phyloP scores from a whole-genome alignment of 179 eudicot genomes.

The Silene noctiflora region DNA sequence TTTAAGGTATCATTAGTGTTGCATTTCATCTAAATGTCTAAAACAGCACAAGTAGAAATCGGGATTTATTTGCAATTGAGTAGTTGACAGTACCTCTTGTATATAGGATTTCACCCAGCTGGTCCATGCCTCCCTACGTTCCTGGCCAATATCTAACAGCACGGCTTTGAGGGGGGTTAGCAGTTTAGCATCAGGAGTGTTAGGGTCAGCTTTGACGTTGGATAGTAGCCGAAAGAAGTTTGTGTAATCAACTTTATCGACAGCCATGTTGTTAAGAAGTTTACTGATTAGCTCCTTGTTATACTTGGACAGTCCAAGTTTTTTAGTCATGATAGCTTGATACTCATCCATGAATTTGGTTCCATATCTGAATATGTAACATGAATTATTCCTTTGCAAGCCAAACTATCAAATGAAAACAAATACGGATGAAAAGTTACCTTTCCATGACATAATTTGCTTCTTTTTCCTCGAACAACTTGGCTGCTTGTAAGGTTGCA shows the following conservation, averaged over 20 bases:
- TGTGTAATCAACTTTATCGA: conserved; percentile 98
- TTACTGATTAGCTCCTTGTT: conserved; percentile 84
- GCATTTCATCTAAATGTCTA: neutral
- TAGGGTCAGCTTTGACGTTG: conserved; percentile 74
- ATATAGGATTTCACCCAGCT: conserved; percentile 82
- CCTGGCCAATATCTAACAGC: conserved; percentile 89
- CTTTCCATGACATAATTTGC: conserved; percentile 91
- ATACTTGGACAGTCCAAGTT: conserved; percentile 88
- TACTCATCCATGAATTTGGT: conserved; percentile 97
- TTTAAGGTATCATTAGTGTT: neutral
- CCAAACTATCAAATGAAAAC: neutral
- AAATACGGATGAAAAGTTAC: conserved; percentile 31
- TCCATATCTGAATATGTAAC: conserved; percentile 64
- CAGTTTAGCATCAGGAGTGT: conserved; percentile 64
- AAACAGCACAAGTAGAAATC: neutral
- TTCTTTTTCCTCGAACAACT: conserved; percentile 75
- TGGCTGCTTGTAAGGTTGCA: conserved; percentile 80
- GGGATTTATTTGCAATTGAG: neutral
- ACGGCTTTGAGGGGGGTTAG: conserved; percentile 81
- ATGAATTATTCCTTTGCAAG: neutral
- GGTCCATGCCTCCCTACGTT: conserved; percentile 97
- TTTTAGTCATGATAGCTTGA: conserved; percentile 91
- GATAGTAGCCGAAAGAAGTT: conserved; percentile 91
- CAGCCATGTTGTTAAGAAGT: conserved; percentile 97
- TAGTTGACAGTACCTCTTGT: conserved; percentile 59